These are phyloP conservation scores for Solanum lycopersicoides DNA, from an alignment of 257 asterid genomes.

Conservation along the genomic window DNA sequence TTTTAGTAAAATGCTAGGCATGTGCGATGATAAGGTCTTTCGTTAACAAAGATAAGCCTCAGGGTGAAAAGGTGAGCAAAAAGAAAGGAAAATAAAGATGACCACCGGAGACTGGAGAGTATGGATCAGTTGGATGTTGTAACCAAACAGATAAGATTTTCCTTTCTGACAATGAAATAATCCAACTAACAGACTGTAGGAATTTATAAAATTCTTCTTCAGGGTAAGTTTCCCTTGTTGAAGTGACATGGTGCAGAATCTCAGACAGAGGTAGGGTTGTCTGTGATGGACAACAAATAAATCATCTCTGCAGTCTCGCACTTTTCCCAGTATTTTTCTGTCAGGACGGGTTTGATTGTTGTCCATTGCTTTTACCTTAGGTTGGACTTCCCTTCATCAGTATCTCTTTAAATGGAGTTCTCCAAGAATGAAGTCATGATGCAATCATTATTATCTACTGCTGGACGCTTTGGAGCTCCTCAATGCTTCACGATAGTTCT, in stretches of 20 bases:
- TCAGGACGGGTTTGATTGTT: constrained; percentile 30
- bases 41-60: neutral
- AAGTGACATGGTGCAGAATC: constrained; percentile 24
- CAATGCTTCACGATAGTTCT: constrained; percentile 39
- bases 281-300: constrained; percentile 30
- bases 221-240: constrained; percentile 15
- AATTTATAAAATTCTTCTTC: neutral
- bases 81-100: neutral
- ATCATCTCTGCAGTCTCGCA: constrained; percentile 31
- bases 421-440: constrained; percentile 20
- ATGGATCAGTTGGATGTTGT: neutral
- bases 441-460: constrained; percentile 35
- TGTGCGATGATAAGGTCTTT: neutral
- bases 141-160: neutral
- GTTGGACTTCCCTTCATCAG: constrained; percentile 36
- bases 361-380: constrained; percentile 49
- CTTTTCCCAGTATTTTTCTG: constrained; percentile 20
- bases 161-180: neutral
- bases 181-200: neutral
- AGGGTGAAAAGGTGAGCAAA: neutral
- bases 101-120: neutral
- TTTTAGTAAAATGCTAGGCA: neutral
- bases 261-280: constrained; percentile 54
- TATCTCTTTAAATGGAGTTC: constrained; percentile 52
- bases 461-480: constrained; percentile 52